Conservation (phyloP, 2,329 filamentous ascomycete genomes). For the Phialophora expanda region DNA sequence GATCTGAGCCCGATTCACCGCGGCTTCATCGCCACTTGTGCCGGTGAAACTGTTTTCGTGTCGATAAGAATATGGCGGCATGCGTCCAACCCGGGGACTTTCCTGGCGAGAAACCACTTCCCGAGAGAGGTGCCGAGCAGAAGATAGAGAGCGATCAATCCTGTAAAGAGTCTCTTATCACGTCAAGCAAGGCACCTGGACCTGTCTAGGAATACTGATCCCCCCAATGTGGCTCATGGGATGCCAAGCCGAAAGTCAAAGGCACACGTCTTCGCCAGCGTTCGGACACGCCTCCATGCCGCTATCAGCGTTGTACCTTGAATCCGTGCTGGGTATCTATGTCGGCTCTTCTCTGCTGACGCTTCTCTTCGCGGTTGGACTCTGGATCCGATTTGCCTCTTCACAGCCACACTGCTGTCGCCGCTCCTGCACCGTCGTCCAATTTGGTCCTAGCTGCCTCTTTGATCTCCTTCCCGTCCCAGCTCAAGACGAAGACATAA, state of each 20-base stretch:
- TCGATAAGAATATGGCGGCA: too few species aligned
- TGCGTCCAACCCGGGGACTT: too few species aligned
- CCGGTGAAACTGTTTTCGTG: too few species aligned
- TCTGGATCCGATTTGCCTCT: not conserved
- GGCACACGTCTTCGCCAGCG: not conserved
- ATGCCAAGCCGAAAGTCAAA: not conserved
- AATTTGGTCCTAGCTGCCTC: constrained; percentile 37
- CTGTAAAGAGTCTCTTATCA: not conserved
- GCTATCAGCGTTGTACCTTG: not conserved
- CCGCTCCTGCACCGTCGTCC: constrained; percentile 34
- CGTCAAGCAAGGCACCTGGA: not conserved
- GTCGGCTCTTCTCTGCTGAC: not conserved
- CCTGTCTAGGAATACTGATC: not conserved
- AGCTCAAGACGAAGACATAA: constrained; percentile 37
- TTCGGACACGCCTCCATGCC: too few species aligned
- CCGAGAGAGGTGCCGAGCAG: not conserved
- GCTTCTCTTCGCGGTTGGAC: not conserved
- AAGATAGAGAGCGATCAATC: not conserved
- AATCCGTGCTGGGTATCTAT: not conserved
- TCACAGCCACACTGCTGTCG: constrained; percentile 40
- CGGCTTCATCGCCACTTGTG: too few species aligned
- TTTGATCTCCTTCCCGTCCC: constrained; percentile 36
- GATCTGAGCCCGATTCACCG: too few species aligned
- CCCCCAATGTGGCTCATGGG: not conserved
- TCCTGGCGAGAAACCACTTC: too few species aligned